Evolutionary conservation across 257 asterid species (phyloP).

Genomic region (Misopates orontium): DNA sequence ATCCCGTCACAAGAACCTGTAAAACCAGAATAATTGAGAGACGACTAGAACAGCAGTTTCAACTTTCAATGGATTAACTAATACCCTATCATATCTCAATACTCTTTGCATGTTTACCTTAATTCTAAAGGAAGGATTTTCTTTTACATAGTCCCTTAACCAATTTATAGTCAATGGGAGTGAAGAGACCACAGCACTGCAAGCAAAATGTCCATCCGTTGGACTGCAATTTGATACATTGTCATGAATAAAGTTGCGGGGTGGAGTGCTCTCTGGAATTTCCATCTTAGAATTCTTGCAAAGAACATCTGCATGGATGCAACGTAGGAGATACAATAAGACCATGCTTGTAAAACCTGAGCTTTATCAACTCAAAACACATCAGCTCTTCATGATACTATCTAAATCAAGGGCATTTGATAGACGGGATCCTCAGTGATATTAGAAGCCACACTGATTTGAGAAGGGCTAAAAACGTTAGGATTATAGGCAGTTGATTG

Average conservation of each 20-base stretch:
- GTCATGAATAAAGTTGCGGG: constrained; percentile 39
- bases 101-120: constrained; percentile 45
- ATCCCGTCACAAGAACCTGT: constrained; percentile 95
- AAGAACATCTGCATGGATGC: constrained; percentile 40
- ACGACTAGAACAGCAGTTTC: no score
- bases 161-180: constrained; percentile 77
- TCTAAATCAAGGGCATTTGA: no score
- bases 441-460: no score
- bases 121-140: constrained; percentile 61
- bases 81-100: no score
- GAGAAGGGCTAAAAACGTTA: no score
- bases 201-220: constrained; percentile 46
- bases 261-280: constrained; percentile 44
- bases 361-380: not conserved
- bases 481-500: no score
- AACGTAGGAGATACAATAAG: not conserved
- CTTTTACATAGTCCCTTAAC: constrained; percentile 65
- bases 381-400: not conserved
- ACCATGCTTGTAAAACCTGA: constrained; percentile 1
- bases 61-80: no score
- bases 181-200: constrained; percentile 79
- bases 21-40: not conserved
- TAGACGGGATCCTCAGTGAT: no score
- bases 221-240: constrained; percentile 48
- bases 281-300: constrained; percentile 43